Evolutionary conservation across 2,329 filamentous ascomycete genomes (phyloP), one percentile per base, ranked within the genome.

Genomic region (Macroventuria anomochaeta): DNA sequence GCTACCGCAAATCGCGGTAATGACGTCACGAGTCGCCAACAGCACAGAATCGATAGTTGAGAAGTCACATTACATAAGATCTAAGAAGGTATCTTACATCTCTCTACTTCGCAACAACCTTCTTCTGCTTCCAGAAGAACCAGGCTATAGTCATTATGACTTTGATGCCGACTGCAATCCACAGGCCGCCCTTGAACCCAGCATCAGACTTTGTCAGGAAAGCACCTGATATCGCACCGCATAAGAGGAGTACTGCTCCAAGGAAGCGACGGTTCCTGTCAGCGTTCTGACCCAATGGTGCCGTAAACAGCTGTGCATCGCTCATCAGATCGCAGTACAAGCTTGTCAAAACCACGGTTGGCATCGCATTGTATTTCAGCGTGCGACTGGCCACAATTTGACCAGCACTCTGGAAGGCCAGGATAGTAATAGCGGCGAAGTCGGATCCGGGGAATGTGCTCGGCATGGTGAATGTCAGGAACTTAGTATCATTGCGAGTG

Each of bases 341-440:
- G 50, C 78, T 81, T n/a, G 82, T 85, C 32, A 84, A 65, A 8
- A 85, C 82, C 40, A 80, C 81, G 0, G 82, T 81, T 1, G 82
- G 82, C 37, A 84, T 71, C 66, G 84, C 82, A 49, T 80, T 80
- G 61, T 80, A 81, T 7, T 80, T 80, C 17, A 84, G 71, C 11
- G 77, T 68, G 15, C 82, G 75, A 29, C 77, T 80, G 29, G 74
- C 74, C 17, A 81, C 80, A 54, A 84, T 83, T 67, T 84, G 81
- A 34, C 81, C 81, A 3, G 80, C 81, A 40, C 75, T 77, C 62
- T 84, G 81, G 59, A 84, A 81, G 3, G 82, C 81, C 1, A 86
- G 72, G 17, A 75, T 66, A 2, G 74, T 73, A 6, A 78, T 51
- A 1, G 61, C 53, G 2, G 77, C 75, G 1, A 82, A 66, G 77